phyloP scores from a whole-genome alignment of 805 yeast species.

The Candida khao-thaluensis region DNA sequence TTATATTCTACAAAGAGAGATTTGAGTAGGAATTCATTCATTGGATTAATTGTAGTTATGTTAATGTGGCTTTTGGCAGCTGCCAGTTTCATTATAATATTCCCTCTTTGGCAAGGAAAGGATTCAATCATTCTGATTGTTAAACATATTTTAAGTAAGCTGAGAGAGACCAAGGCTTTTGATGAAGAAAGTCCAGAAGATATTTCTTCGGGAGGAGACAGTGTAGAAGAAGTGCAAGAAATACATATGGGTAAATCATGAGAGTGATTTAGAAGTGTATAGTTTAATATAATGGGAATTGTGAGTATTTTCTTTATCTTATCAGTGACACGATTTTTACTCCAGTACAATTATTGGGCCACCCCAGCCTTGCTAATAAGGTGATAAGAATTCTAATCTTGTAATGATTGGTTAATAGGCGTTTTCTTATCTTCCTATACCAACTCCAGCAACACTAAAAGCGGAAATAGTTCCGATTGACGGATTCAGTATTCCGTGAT shows the following conservation, averaged over 20 bases:
- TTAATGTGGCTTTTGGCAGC: slow-evolving; percentile 79
- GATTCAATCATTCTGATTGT: slow-evolving; percentile 58
- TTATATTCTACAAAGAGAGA: slow-evolving; percentile 81
- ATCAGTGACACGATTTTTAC: no score
- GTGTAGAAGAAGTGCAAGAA: slow-evolving; percentile 6
- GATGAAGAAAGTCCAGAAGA: background rate
- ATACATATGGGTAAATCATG: slow-evolving; percentile 1
- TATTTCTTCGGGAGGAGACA: background rate
- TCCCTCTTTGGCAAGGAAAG: slow-evolving; percentile 76
- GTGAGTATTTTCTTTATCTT: no score
- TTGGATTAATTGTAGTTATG: slow-evolving; percentile 85
- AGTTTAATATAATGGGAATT: no score
- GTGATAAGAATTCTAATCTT: no score
- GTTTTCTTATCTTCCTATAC: no score
- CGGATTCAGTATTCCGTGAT: no score
- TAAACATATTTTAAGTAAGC: slow-evolving; percentile 84
- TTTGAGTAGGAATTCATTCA: slow-evolving; percentile 73
- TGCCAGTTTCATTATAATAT: slow-evolving; percentile 59
- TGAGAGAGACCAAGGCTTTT: slow-evolving; percentile 38
- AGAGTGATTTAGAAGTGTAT: background rate
- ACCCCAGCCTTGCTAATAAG: no score
- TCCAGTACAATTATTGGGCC: no score
- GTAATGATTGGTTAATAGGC: no score
- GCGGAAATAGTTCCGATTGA: no score
- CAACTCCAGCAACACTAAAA: no score